Evolutionary conservation across 768 basidiomycete species (phyloP), one percentile per base, ranked within the genome.

Genomic region (Brasilioporus rufonigricans): DNA sequence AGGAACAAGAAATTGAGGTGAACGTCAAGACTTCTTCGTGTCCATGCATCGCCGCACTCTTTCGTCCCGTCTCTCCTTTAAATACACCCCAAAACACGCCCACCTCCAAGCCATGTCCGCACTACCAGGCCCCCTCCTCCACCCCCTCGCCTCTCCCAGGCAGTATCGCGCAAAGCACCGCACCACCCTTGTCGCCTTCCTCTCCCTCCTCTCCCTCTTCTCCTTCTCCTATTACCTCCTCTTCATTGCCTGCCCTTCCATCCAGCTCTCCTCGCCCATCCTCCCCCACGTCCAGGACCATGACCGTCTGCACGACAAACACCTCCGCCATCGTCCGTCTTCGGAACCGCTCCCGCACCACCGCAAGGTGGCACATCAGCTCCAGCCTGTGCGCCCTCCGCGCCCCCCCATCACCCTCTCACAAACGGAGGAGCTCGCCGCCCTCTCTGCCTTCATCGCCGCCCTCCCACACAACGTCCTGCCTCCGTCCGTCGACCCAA

Each of bases 391-490:
- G 39, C 44, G 50, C 18, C 43, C 50, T 50, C 66, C 48, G 44
- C 63, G 73, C 16, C 72, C 76, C 1, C 73, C 81, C 29, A 62
- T 89, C 38, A 48, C 67, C 14, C 78, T 91, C 54, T 72, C 77
- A 38, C 65, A 74, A 0, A 67, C 73, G 1, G 79, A 91, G 64
- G 90, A 92, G 64, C 80, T 92, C 19, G 88, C 87, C 2, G 87
- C 90, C 3, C 73, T 91, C 44, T 80, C 86, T 3, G 82, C 81
- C 53, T 92, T 91, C 71, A 75, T 92, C 39, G 83, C 83, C 0
- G 84, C 85, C 48, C 77, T 90, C 21, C 82, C 87, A 0, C 83
- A 87, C 68, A 92, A 92, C 69, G 77, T 85, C 52, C 82, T 93
- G 53, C 89, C 91, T 1, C 66, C 73, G 1, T 74, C 75, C 7